Evolutionary conservation across 345 rosid genomes (phyloP).

Genomic region (Eucalyptus polybractea): DNA sequence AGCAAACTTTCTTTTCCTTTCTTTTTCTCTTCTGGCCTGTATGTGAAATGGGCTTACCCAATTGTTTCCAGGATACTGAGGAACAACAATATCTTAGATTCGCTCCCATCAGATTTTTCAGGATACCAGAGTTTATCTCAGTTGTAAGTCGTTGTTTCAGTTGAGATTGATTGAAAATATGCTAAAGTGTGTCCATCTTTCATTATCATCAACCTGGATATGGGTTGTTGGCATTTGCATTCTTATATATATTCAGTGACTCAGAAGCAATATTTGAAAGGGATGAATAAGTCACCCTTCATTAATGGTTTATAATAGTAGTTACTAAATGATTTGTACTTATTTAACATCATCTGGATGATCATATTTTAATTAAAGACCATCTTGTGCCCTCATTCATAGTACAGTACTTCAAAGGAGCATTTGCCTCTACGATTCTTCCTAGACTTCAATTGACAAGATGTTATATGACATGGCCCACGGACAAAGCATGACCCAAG

Average conservation of each 20-base stretch:
- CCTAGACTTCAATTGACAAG: neutral
- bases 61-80: conserved; percentile 11
- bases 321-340: neutral
- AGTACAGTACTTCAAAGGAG: neutral
- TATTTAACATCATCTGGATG: neutral
- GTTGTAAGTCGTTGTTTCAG: neutral
- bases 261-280: neutral
- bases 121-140: conserved; percentile 3
- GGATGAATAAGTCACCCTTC: neutral
- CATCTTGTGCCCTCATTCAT: neutral
- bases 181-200: neutral
- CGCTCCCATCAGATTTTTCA: conserved; percentile 22
- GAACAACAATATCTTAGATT: conserved; percentile 21
- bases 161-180: neutral
- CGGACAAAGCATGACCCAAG: too few relatives aligned
- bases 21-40: neutral
- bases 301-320: neutral
- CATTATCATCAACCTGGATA: neutral
- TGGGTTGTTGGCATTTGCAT: neutral
- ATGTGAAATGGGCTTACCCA: neutral
- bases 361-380: neutral
- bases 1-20: neutral
- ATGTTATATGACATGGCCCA: neutral
- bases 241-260: neutral
- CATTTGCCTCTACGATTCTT: neutral